Base-by-base conservation (phyloP, 108 stramenopile genomes). In the Nitzschia sp. region DNA sequence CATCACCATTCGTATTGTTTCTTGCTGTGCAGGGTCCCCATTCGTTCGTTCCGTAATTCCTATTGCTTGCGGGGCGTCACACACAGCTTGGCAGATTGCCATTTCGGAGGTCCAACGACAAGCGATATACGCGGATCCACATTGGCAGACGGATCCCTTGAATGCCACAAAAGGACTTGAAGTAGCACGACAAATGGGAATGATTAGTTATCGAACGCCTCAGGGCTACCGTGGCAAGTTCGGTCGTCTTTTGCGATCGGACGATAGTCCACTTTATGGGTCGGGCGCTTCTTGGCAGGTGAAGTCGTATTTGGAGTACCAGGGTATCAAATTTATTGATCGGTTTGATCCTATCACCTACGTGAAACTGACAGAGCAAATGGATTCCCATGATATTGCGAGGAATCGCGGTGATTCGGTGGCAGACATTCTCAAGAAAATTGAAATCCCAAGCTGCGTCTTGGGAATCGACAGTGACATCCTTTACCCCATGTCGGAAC, bases 1-100 rank as follows among this genome's bases (percentile, higher is more conserved):
- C n/a, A n/a, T n/a, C n/a, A n/a, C n/a, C n/a, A 51, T 9, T 19
- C n/a, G 17, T 51, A 19, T 19, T n/a, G n/a, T n/a, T n/a, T n/a
- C n/a, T n/a, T 51, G 11, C 21, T 19, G 21, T 19, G 21, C 49
- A 77, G 79, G 73, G 13, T 54, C 72, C 21, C 94, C 94, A 24
- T 93, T 86, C 59, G 90, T 95, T 5, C 48, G 84, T 62, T 82
- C 85, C 0, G 83, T 89, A 9, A 67, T 95, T 56, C 92, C 92
- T 3, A 96, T 96, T 71, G 97, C 94, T 4, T 96, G 97, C 77
- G 94, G 94, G 28, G 89, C 94, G 13, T 65, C 79, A 13, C 97
- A 97, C 68, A 93, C 94, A 13, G 94, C 95, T 17, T 97, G 97
- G 97, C 97, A 97, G 70, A 97, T 97, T 79, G 93, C 88, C 2